Conservation (phyloP, 2,329 filamentous ascomycete species). For the Sarocladium strictum region DNA sequence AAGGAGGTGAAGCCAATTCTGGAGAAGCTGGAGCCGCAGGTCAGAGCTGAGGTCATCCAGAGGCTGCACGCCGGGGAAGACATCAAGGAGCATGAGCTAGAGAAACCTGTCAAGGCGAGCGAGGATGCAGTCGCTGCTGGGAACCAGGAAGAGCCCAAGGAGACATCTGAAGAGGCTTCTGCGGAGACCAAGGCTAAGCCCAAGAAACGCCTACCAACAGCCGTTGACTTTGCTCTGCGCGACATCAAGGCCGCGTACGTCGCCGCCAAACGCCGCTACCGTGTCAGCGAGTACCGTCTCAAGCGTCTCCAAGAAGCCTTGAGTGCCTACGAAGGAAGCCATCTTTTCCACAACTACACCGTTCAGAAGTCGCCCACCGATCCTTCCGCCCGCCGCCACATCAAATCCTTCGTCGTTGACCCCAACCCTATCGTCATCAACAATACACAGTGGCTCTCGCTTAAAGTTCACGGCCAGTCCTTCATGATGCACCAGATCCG, state of each 20-base stretch:
- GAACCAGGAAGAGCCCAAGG: conserved; percentile 15
- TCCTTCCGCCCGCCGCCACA: conserved; percentile 79
- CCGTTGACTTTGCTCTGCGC: conserved; percentile 61
- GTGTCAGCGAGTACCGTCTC: conserved; percentile 67
- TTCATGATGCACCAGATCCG: conserved; percentile 99
- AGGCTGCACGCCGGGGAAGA: conserved; percentile 43
- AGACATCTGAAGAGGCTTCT: conserved; percentile 15
- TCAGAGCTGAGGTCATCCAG: conserved; percentile 56
- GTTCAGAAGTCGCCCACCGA: conserved; percentile 79
- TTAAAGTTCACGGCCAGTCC: conserved; percentile 94
- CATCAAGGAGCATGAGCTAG: conserved; percentile 12
- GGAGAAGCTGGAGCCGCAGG: conserved; percentile 55
- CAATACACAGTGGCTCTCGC: conserved; percentile 88
- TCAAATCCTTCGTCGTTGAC: conserved; percentile 85
- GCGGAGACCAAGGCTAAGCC: conserved; percentile 9
- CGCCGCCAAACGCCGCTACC: conserved; percentile 76
- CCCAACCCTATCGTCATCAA: conserved; percentile 73
- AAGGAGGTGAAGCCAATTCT: conserved; percentile 69
- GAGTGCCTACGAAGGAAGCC: conserved; percentile 71
- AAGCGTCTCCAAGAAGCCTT: conserved; percentile 71
- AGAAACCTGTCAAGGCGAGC: conserved; percentile 21
- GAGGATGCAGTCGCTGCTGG: conserved; percentile 11
- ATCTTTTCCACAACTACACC: conserved; percentile 97
- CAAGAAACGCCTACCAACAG: conserved; percentile 31
- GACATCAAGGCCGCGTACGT: conserved; percentile 78